These are phyloP conservation scores for Xylaria sp. DNA, from an alignment of 2,329 filamentous ascomycete genomes.

Conservation along the genomic window DNA sequence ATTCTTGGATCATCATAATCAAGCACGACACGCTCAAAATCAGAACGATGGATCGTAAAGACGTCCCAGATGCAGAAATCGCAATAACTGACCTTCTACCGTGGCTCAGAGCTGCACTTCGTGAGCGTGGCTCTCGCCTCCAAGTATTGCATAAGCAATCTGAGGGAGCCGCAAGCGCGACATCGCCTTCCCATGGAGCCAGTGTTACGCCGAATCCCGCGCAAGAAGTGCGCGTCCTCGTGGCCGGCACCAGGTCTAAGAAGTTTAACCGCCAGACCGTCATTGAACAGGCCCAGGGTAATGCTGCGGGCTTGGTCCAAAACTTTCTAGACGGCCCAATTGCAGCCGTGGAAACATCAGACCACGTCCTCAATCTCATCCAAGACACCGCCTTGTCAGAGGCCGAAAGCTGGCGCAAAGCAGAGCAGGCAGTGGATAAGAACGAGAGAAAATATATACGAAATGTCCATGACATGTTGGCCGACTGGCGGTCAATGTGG, in stretches of 20 bases:
- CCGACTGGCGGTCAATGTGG: slow-evolving; percentile 69
- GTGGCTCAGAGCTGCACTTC: slow-evolving; percentile 84
- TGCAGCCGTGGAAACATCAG: slow-evolving; percentile 87
- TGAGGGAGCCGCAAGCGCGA: slow-evolving; percentile 28
- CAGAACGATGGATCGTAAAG: slow-evolving; percentile 79
- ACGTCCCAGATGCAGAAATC: slow-evolving; percentile 80
- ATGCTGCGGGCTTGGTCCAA: slow-evolving; percentile 71
- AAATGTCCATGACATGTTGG: slow-evolving; percentile 82
- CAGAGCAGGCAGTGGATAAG: slow-evolving; percentile 81
- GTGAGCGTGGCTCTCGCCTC: slow-evolving; percentile 72
- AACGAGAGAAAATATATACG: slow-evolving; percentile 84
- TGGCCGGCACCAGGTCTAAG: slow-evolving; percentile 85
- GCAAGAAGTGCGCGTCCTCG: slow-evolving; percentile 85
- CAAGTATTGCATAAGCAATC: slow-evolving; percentile 33
- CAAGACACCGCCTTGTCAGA: slow-evolving; percentile 80
- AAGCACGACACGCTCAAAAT: slow-evolving; percentile 85
- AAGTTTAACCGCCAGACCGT: slow-evolving; percentile 91
- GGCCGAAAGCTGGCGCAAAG: slow-evolving; percentile 82
- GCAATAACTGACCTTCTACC: slow-evolving; percentile 76
- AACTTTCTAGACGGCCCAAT: slow-evolving; percentile 82
- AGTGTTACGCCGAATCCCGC: slow-evolving; percentile 56
- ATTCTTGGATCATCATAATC: slow-evolving; percentile 89
- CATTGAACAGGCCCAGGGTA: slow-evolving; percentile 78
- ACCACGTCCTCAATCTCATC: slow-evolving; percentile 82
- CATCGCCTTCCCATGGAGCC: slow-evolving; percentile 36